These are phyloP conservation scores for Hemileccinum impolitum DNA, from an alignment of 768 basidiomycete genomes.

Conservation along the genomic window DNA sequence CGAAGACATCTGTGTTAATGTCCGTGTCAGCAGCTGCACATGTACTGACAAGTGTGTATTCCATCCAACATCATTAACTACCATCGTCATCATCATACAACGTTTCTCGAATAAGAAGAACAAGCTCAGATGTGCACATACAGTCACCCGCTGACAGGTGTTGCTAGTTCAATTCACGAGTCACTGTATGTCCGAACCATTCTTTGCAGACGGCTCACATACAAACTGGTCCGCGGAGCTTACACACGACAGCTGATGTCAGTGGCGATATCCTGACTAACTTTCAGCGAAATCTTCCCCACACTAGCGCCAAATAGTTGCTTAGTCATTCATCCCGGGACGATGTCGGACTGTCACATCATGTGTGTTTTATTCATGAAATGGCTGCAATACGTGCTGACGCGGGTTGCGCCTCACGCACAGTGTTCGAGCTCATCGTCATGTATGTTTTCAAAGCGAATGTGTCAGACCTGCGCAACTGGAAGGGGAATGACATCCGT, in stretches of 20 bases:
- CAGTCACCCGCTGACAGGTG: conserved; percentile 39
- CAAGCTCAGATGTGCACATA: conserved; percentile 62
- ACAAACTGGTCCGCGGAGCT: conserved; percentile 15
- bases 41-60: conserved; percentile 64
- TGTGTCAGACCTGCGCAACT: conserved; percentile 57
- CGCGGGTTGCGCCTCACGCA: not conserved
- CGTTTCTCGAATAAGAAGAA: conserved; percentile 52
- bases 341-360: too few relatives aligned
- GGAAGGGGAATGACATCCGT: conserved; percentile 49
- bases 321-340: too few relatives aligned
- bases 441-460: conserved; percentile 48
- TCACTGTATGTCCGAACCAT: conserved; percentile 56
- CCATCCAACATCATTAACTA: conserved; percentile 9
- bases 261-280: conserved; percentile 44
- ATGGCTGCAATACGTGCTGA: not conserved
- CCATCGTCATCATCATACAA: conserved; percentile 9
- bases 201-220: conserved; percentile 34
- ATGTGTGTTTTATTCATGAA: conserved; percentile 19
- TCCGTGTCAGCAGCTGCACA: conserved; percentile 56
- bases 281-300: not conserved
- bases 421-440: conserved; percentile 77
- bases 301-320: conserved; percentile 58
- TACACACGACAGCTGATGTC: not conserved
- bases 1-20: conserved; percentile 15
- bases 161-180: conserved; percentile 61